Evolutionary conservation across 2,329 filamentous ascomycete species (phyloP), one percentile per base, ranked within the genome.

Genomic region (Byssothecium circinans): DNA sequence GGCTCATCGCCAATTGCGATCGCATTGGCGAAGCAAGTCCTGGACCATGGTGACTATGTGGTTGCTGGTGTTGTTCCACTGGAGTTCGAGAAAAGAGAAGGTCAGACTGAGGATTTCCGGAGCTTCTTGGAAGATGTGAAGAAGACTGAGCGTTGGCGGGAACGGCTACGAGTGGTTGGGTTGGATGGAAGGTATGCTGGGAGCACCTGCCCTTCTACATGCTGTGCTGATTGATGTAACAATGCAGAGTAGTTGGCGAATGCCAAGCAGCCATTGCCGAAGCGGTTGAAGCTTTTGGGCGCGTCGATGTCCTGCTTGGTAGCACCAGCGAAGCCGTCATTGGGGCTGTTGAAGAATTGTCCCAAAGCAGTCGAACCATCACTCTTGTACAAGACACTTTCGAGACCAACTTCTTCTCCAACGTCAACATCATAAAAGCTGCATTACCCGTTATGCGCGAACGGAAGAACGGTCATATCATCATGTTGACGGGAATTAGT

Each of bases 361-460:
- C 86, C 1, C 87, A 88, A 23, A 86, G 80, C 19, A 79, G 81
- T 4, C 81, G 84, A 35, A 91, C 89, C 1, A 81, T 86, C 58
- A 90, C 86, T 49, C 81, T 96, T 15, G 86, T 95, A 29, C 84
- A 88, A 52, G 89, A 95, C 64, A 92, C 96, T 69, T 96, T 97
- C 68, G 92, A 97, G 70, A 85, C 85, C 54, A 90, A 95, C 62
- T 97, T 95, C 77, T 97, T 97, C 71, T 90, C 89, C 1, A 91
- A 95, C 48, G 87, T 97, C 69, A 97, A 97, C 73, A 89, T 95
- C 67, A 95, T 97, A 75, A 95, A 94, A 70, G 88, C 91, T 12
- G 80, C 85, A 1, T 78, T 99, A 18, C 91, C 92, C 1, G 80
- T 85, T 45, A 86, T 97, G 70, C 82, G 94, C 35, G 78, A 80